Base-by-base conservation (phyloP, 2,329 filamentous ascomycete genomes). In the Harringtonia aguacate region DNA sequence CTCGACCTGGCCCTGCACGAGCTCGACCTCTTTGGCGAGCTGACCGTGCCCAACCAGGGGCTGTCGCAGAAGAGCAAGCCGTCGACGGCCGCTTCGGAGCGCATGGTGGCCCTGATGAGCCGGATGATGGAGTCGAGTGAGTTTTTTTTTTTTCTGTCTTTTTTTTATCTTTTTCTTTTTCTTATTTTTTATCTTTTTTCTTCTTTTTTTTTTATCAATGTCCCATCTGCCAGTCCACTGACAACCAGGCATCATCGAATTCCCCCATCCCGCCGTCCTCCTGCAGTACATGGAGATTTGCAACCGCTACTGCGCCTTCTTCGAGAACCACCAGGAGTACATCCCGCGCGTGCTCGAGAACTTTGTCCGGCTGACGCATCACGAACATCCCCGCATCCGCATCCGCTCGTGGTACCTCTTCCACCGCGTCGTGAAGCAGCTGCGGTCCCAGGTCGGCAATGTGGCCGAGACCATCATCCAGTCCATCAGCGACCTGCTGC, bases 231-330 rank as follows among this genome's bases (percentile, higher is more conserved):
- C n/a, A n/a, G n/a, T n/a, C n/a, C n/a, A n/a, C n/a, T n/a, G n/a
- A n/a, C n/a, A n/a, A n/a, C n/a, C n/a, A n/a, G 87, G 86, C 53
- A 84, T 95, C 52, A 82, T 86, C 47, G 83, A 75, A 36, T 94
- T 90, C 61, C 79, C 82, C 15, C 92, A 97, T 59, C 90, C 92
- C 2, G 87, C 89, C 15, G 89, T 95, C 41, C 79, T 95, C 50
- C 72, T 98, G 20, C 88, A 95, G 64, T 98, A 94, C 58, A 95
- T 98, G 89, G 92, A 98, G 61, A 94, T 95, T 30, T 95, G 89
- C 61, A 89, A 95, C 44, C 82, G 92, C 41, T 98, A 98, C 64
- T 86, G 83, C 59, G 77, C 81, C 24, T 94, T 95, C 61, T 97
- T 98, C 59, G 89, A 97, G 58, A 79, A 79, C 45, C 85, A 95